Evolutionary conservation across 768 basidiomycete species (phyloP), one percentile per base, ranked within the genome.

Genomic region (Candolleomyces aberdarensis): DNA sequence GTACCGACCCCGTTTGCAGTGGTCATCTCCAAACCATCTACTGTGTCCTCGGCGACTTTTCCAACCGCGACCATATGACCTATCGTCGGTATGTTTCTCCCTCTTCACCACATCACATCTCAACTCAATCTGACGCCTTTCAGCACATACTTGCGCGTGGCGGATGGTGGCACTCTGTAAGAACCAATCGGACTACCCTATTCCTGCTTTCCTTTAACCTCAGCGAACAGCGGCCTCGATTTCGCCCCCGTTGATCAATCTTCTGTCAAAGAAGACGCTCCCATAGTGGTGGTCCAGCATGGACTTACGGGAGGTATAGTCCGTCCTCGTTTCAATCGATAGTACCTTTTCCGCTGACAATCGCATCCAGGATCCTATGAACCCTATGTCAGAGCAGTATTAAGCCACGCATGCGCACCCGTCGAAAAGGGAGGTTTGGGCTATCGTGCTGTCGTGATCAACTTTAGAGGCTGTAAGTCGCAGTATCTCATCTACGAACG

Each of bases 361-460:
- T 51, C 15, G 49, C 17, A 55, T n/a, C 39, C 62, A 93, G 92
- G 92, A 43, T 94, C 92, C 19, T 85, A 96, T 70, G 96, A 96
- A 78, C 80, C 88, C 19, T 98, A 97, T 69, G 91, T 97, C 48
- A 81, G 94, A 63, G 87, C 91, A 31, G 81, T 97, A 50, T 77
- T 98, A 3, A 82, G 84, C 54, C 88, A 85, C 61, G 89, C 88
- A 14, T 88, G 88, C 70, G 79, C 80, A 31, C 82, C 91, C 29
- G 80, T 86, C 7, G 80, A 83, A 46, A 78, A 90, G 66, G 93
- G 92, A n/a, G 96, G 96, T 1, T 77, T 96, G 57, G 94, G 95
- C 15, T 96, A 92, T 73, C 83, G 97, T 60, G 96, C 85, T 5
- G 88, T 91, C 13, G 94, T 98, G 9, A 83, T 96, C 70, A 97